Conservation (phyloP, 2,329 filamentous ascomycete species). For the Raffaelea albimanens region DNA sequence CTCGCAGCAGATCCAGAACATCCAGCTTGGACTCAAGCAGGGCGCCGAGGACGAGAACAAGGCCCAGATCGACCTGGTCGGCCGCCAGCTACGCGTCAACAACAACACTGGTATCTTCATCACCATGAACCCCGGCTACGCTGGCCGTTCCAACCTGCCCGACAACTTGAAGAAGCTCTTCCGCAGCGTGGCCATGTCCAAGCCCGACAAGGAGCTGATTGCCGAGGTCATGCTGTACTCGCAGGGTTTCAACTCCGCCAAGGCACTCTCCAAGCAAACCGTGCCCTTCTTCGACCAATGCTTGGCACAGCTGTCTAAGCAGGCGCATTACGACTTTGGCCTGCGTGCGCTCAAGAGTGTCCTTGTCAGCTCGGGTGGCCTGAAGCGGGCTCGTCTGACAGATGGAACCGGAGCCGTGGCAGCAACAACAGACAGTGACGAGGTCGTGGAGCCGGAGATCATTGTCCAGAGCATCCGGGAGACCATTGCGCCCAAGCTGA, state of each 20-base stretch:
- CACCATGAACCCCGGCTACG: slow-evolving; percentile 99
- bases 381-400: slow-evolving; percentile 77
- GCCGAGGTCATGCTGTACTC: slow-evolving; percentile 99
- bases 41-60: slow-evolving; percentile 72
- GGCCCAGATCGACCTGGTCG: slow-evolving; percentile 87
- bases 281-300: slow-evolving; percentile 98
- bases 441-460: slow-evolving; percentile 85
- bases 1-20: slow-evolving; percentile 98
- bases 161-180: slow-evolving; percentile 99
- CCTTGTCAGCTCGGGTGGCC: slow-evolving; percentile 87
- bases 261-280: slow-evolving; percentile 84
- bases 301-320: slow-evolving; percentile 71
- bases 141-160: slow-evolving; percentile 91
- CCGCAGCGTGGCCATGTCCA: slow-evolving; percentile 98
- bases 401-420: slow-evolving; percentile 34
- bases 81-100: slow-evolving; percentile 82
- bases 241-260: slow-evolving; percentile 95
- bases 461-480: slow-evolving; percentile 97
- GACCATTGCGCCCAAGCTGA: slow-evolving; percentile 95
- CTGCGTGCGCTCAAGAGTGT: slow-evolving; percentile 97
- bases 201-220: slow-evolving; percentile 98
- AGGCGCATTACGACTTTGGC: slow-evolving; percentile 98
- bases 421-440: slow-evolving; percentile 42
- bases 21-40: slow-evolving; percentile 88
- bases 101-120: slow-evolving; percentile 97